Evolutionary conservation across 495 filamentous ascomycete genomes (phyloP).

Genomic region (Podospora australis): DNA sequence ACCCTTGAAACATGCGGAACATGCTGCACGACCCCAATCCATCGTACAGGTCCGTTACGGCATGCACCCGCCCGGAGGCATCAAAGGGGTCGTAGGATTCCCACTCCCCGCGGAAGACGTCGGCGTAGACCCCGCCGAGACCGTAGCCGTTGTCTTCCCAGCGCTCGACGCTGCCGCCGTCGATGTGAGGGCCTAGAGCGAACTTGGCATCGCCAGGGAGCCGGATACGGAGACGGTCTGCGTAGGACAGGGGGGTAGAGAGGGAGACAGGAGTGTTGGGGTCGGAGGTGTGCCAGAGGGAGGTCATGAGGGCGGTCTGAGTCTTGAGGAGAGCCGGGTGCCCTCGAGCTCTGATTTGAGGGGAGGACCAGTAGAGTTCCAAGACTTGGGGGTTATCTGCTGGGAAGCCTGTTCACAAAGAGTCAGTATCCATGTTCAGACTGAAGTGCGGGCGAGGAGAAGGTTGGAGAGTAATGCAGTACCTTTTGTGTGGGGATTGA

Average conservation of each 20-base stretch:
- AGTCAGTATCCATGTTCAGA: not conserved
- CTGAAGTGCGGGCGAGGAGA: not conserved
- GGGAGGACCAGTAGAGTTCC: slow-evolving; percentile 82
- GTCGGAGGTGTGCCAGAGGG: slow-evolving; percentile 62
- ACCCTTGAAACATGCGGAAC: slow-evolving; percentile 85
- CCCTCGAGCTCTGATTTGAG: slow-evolving; percentile 65
- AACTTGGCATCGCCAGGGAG: slow-evolving; percentile 71
- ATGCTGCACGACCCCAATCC: slow-evolving; percentile 77
- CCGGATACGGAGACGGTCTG: slow-evolving; percentile 75
- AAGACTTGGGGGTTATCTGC: slow-evolving; percentile 63
- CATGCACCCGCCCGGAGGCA: slow-evolving; percentile 58
- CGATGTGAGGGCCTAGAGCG: slow-evolving; percentile 78
- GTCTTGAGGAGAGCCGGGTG: slow-evolving; percentile 64
- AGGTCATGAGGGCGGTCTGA: slow-evolving; percentile 65
- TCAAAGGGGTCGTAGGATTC: slow-evolving; percentile 74
- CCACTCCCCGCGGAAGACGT: slow-evolving; percentile 70
- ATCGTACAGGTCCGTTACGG: slow-evolving; percentile 70
- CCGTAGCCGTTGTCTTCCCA: slow-evolving; percentile 82
- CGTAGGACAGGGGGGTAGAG: slow-evolving; percentile 62
- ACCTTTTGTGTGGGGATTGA: slow-evolving; percentile 55
- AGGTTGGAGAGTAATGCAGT: slow-evolving; percentile 14
- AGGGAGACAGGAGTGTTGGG: slow-evolving; percentile 53
- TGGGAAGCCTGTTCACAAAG: slow-evolving; percentile 44
- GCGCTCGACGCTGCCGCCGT: slow-evolving; percentile 77
- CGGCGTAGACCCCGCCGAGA: slow-evolving; percentile 58